phyloP scores from a whole-genome alignment of 1,284 basidiomycete species.

The Naganishia sp. region DNA sequence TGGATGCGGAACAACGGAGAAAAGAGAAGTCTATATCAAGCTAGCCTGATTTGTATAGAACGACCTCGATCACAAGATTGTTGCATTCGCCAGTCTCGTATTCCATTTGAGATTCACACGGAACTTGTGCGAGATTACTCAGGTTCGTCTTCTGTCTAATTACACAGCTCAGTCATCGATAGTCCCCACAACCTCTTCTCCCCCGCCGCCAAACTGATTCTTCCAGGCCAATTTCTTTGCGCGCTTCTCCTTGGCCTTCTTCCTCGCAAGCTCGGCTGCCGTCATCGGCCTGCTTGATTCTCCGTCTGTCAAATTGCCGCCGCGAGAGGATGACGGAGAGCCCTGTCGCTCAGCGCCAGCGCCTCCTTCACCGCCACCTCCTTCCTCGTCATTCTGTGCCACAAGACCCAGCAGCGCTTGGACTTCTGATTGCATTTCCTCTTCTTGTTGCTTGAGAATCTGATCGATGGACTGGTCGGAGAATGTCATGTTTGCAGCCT shows the following conservation, averaged over 20 bases:
- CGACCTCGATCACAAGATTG: neutral
- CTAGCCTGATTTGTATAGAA: neutral
- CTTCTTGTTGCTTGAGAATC: conserved; percentile 26
- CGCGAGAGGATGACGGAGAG: conserved; percentile 19
- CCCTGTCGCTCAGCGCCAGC: conserved; percentile 6
- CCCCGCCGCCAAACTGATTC: conserved; percentile 4
- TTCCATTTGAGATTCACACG: too few relatives aligned
- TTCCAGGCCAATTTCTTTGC: conserved; percentile 18
- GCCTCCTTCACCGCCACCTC: neutral
- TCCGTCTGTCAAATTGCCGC: conserved; percentile 13
- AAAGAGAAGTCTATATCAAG: neutral
- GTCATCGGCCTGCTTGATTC: conserved; percentile 12
- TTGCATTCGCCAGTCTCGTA: too few relatives aligned
- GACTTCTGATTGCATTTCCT: conserved; percentile 22
- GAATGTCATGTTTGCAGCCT: conserved; percentile 24
- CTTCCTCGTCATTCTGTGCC: neutral
- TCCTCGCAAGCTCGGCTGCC: neutral
- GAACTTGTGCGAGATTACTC: too few relatives aligned
- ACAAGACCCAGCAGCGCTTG: conserved; percentile 15
- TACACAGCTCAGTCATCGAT: conserved; percentile 20
- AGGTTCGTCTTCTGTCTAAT: too few relatives aligned
- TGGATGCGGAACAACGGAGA: conserved; percentile 14
- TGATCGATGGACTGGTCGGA: conserved; percentile 21
- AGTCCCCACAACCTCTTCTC: conserved; percentile 28
- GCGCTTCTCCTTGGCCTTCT: conserved; percentile 11